Evolutionary conservation across 108 stramenopile genomes (phyloP).

Genomic region (Fistulifera solaris): DNA sequence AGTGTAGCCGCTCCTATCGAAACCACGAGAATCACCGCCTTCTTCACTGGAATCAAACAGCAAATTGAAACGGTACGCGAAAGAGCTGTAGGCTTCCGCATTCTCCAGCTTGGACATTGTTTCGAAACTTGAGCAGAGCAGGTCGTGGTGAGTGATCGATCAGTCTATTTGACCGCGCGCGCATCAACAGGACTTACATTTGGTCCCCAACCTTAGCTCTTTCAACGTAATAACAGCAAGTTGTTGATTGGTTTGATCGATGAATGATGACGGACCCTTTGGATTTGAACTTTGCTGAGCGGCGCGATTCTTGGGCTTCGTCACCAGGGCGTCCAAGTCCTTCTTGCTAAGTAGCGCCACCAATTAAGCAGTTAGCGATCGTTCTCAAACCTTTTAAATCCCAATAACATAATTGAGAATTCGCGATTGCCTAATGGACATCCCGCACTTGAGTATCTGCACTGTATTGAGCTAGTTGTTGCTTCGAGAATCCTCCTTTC

Average conservation of each 20-base stretch:
- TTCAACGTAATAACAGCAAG: constrained; percentile 30
- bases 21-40: too few relatives aligned
- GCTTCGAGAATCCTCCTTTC: too few relatives aligned
- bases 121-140: constrained; percentile 10
- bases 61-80: constrained; percentile 62
- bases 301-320: constrained; percentile 14
- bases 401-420: too few relatives aligned
- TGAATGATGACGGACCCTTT: background rate
- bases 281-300: constrained; percentile 3
- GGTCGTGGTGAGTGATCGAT: background rate
- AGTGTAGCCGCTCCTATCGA: too few relatives aligned
- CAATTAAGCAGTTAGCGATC: constrained; percentile 50
- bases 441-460: too few relatives aligned
- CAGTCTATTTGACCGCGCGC: background rate
- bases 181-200: constrained; percentile 20
- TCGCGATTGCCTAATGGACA: too few relatives aligned
- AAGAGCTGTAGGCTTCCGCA: constrained; percentile 34
- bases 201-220: constrained; percentile 22
- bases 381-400: constrained; percentile 66
- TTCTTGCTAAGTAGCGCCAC: constrained; percentile 48
- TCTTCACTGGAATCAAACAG: constrained; percentile 32
- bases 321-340: constrained; percentile 24
- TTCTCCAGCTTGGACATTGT: constrained; percentile 45
- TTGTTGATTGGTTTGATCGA: background rate
- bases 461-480: too few relatives aligned